These are phyloP conservation scores for Papilionanthe hybrid DNA, from an alignment of 116 monocot genomes.

Conservation along the genomic window DNA sequence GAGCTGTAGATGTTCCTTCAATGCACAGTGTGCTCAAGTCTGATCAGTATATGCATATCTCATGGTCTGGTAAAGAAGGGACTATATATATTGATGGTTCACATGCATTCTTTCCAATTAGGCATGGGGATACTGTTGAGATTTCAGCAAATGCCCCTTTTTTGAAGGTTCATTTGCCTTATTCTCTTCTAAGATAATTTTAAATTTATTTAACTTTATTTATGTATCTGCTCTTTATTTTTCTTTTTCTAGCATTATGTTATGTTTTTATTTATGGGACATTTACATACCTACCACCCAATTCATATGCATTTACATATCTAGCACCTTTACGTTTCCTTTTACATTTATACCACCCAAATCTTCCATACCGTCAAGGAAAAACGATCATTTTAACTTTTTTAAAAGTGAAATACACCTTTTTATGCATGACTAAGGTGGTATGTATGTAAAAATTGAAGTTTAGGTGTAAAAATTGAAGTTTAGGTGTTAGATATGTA, in stretches of 20 bases:
- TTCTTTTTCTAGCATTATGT: neutral
- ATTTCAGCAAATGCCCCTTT: slow-evolving; percentile 61
- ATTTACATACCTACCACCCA: no score
- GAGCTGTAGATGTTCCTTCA: slow-evolving; percentile 15
- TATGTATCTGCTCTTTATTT: neutral
- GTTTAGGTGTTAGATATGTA: no score
- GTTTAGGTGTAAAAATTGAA: no score
- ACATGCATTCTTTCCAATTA: slow-evolving; percentile 54
- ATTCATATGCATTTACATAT: no score
- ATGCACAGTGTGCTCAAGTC: slow-evolving; percentile 72
- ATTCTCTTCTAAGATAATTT: slow-evolving; percentile 10
- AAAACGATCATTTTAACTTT: no score
- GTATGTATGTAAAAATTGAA: no score
- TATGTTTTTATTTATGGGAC: no score
- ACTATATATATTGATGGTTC: slow-evolving; percentile 81
- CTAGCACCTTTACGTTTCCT: no score
- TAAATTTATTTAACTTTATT: neutral
- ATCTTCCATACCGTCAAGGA: no score
- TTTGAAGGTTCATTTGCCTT: slow-evolving; percentile 75
- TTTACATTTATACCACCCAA: no score
- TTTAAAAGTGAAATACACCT: no score
- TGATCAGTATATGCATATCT: slow-evolving; percentile 33
- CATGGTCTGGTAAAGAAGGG: slow-evolving; percentile 79
- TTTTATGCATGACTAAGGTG: no score
- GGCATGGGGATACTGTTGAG: slow-evolving; percentile 68